These are phyloP conservation scores for Solanum hybrid DNA, from an alignment of 305 asterid species.

Conservation along the genomic window DNA sequence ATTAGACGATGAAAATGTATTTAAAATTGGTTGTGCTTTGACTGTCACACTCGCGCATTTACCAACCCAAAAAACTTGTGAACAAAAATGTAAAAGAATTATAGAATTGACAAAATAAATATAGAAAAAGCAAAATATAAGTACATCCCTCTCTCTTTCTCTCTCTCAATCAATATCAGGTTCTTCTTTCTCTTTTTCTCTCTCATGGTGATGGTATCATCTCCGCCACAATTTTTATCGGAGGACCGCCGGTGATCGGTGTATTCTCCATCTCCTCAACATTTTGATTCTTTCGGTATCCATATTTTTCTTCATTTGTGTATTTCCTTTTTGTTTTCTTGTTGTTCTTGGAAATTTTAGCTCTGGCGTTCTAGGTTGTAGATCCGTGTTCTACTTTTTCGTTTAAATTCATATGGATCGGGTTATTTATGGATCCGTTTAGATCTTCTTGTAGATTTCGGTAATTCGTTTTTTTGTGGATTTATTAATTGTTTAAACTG, in stretches of 20 bases:
- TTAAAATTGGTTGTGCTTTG: not conserved
- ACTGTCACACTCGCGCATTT: not conserved
- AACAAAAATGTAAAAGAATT: not conserved
- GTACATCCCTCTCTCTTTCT: slow-evolving; percentile 10
- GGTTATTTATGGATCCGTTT: not conserved
- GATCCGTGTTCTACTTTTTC: not conserved
- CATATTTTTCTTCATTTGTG: not conserved
- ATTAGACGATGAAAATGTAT: not conserved
- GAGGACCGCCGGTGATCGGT: slow-evolving; percentile 48
- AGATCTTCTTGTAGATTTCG: not conserved
- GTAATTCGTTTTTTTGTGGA: not conserved
- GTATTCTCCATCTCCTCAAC: slow-evolving; percentile 12
- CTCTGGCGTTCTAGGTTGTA: not conserved
- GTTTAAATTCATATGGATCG: not conserved
- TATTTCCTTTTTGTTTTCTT: not conserved
- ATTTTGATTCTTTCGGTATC: slow-evolving; percentile 2
- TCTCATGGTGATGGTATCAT: slow-evolving; percentile 26
- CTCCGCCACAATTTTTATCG: slow-evolving; percentile 27
- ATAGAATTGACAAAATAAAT: not conserved
- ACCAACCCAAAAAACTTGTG: not conserved
- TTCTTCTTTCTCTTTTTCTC: slow-evolving; percentile 13
- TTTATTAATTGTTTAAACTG: not conserved
- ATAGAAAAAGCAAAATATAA: not conserved
- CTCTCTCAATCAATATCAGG: slow-evolving; percentile 14
- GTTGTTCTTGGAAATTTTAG: not conserved